Base-by-base conservation (phyloP, 2,329 filamentous ascomycete genomes). In the Juglanconis sp. region DNA sequence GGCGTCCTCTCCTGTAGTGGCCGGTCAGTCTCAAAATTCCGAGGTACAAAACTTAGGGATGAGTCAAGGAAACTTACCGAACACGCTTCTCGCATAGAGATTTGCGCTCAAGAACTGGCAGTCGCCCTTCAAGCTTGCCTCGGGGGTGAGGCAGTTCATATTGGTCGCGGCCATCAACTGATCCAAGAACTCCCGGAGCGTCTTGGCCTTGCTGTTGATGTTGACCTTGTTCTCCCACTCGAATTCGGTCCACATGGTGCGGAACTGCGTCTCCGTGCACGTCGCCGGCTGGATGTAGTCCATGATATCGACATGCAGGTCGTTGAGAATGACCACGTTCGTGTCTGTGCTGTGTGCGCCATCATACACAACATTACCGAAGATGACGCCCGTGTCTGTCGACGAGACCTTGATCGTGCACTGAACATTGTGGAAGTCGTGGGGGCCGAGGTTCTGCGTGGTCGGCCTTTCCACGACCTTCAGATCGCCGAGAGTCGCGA, bases 221-320 rank as follows among this genome's bases (percentile, higher is more conserved):
- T 99, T 99, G 76, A 99, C 94, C 85, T 99, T 99, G 80, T 99
- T 99, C 82, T 99, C 95, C 95, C 95, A 99, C 74, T 99, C 95
- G 67, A 99, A 99, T 73, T 99, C 95, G 42, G 95, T 99, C 95
- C 95, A 99, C 95, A 99, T 99, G n/a, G 92, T 96, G 62, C 95
- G 87, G 87, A 99, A 99, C 71, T 98, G 92, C 10, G 94, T 97
- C 81, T 99, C 95, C 4, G 92, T 95, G 81, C 95, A 99, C 15
- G 92, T 88, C 6, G 94, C 94, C 1, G 95, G 95, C 73, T 98
- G 94, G 70, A 99, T 99, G 79, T 99, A 99, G 77, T 99, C 95
- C 95, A 99, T 99, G 66, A 99, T 97, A 72, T 99, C 95, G 60
- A 98, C 94, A 71, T 99, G 95, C 35, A 99, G 87, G 73, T 99